Base-by-base conservation (phyloP, 192 early-diverging fungal genomes). In the Allomyces macrogynus region DNA sequence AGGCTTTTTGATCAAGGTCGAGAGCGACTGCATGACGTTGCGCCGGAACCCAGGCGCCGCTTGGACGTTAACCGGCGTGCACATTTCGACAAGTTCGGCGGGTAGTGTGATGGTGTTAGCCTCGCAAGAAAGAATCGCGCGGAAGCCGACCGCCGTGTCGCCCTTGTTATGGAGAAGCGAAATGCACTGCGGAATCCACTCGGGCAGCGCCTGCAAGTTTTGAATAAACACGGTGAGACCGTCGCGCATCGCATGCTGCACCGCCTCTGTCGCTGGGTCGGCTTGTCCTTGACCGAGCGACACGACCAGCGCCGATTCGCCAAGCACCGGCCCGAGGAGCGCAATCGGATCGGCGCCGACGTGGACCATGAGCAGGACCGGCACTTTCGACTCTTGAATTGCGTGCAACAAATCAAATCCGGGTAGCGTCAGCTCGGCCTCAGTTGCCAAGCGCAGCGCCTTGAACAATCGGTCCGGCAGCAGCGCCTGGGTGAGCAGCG, bases 221-320 rank as follows among this genome's bases (percentile, higher is more conserved):
- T 63, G 26, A 23, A n/a, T 25, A 65, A 78, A 78, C 44, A 83
- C 49, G 23, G 61, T 49, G 5, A 62, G 62, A 62, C 78, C 70
- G 9, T 76, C 72, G 27, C 67, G 63, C 42, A 72, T 73, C 22
- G 77, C 68, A 25, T 77, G 14, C 61, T 78, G 65, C 9, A 83
- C 65, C 3, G 81, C 79, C 69, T 82, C 77, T 68, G 74, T 77
- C 61, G 74, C 77, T 25, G 76, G 68, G 67, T 83, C 80, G 16
- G 61, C 68, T 61, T 82, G 82, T 3, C 49, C 49, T n/a, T 57
- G 49, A n/a, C 49, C 49, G 16, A 57, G 49, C 5, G 49, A 57
- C 16, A 57, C 49, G 68, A 83, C 75, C 3, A 82, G 62, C 16
- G 80, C 75, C 23, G 77, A 60, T 49, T 14, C 16, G 80, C 76